These are phyloP conservation scores for Aspergillus cejpii DNA, from an alignment of 2,329 filamentous ascomycete species.

Conservation along the genomic window DNA sequence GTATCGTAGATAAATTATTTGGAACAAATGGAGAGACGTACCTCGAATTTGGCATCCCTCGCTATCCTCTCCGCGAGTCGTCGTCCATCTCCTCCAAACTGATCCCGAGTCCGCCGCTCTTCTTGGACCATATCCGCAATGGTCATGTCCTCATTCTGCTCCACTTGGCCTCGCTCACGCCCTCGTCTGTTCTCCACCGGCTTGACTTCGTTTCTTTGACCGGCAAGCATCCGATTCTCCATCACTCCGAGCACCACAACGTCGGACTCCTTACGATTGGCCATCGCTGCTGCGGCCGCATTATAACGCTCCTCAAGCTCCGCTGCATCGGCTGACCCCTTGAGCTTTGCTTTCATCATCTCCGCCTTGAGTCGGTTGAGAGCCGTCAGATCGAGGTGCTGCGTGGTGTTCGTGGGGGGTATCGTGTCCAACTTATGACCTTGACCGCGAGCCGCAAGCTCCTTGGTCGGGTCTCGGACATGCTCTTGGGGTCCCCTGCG, in stretches of 20 bases:
- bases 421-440: slow-evolving; percentile 54
- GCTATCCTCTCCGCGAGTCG: slow-evolving; percentile 87
- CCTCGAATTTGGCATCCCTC: slow-evolving; percentile 81
- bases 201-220: slow-evolving; percentile 66
- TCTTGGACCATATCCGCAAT: slow-evolving; percentile 97
- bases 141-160: slow-evolving; percentile 90
- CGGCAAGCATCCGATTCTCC: slow-evolving; percentile 83
- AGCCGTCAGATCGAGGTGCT: slow-evolving; percentile 63
- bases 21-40: slow-evolving; percentile 26
- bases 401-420: slow-evolving; percentile 43
- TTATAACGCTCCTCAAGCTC: slow-evolving; percentile 81
- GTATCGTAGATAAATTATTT: slow-evolving; percentile 7
- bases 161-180: slow-evolving; percentile 72
- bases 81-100: slow-evolving; percentile 70
- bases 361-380: slow-evolving; percentile 87
- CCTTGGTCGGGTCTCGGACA: slow-evolving; percentile 30
- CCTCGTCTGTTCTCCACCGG: slow-evolving; percentile 72
- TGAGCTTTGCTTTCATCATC: slow-evolving; percentile 91
- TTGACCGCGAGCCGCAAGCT: slow-evolving; percentile 43
- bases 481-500: slow-evolving; percentile 31
- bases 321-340: slow-evolving; percentile 65
- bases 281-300: slow-evolving; percentile 59
- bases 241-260: slow-evolving; percentile 78
- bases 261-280: slow-evolving; percentile 53
- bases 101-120: slow-evolving; percentile 75